Percentiles rank a stretch among this genome's conserved stretches.
These are phyloP conservation scores for Curvularia verruculosa DNA, from an alignment of 2,329 filamentous ascomycete genomes.

Conservation along the genomic window DNA sequence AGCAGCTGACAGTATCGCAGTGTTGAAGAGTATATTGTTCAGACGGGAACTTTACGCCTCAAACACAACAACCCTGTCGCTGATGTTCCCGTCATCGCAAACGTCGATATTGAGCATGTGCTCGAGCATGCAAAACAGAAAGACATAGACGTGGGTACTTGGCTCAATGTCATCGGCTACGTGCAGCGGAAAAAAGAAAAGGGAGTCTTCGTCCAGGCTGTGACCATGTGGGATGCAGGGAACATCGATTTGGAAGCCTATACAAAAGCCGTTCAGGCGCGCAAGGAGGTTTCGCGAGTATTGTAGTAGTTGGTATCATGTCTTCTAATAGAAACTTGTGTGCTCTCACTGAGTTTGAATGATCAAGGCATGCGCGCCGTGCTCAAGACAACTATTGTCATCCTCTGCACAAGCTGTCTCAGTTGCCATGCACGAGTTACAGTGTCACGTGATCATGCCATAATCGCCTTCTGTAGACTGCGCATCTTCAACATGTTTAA, in stretches of 20 bases:
- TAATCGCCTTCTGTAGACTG: not conserved
- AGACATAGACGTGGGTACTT: slow-evolving; percentile 74
- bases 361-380: not conserved
- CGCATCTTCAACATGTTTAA: not conserved
- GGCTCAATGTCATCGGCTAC: slow-evolving; percentile 90
- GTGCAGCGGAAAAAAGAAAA: slow-evolving; percentile 50
- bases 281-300: slow-evolving; percentile 4
- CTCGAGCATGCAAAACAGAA: slow-evolving; percentile 68
- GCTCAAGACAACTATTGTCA: not conserved
- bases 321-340: not conserved
- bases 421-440: not conserved
- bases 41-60: slow-evolving; percentile 68
- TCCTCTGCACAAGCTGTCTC: not conserved
- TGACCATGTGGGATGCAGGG: slow-evolving; percentile 79
- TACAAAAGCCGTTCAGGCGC: slow-evolving; percentile 58
- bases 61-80: slow-evolving; percentile 67
- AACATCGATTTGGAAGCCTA: slow-evolving; percentile 75
- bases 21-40: slow-evolving; percentile 63
- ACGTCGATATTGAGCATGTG: slow-evolving; percentile 74
- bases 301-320: not conserved
- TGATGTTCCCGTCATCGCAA: slow-evolving; percentile 53
- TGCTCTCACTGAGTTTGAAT: not conserved
- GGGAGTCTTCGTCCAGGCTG: slow-evolving; percentile 67
- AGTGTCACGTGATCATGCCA: not conserved
- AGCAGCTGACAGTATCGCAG: slow-evolving; percentile 48